Base-by-base conservation (phyloP, 495 filamentous ascomycete genomes). In the Trypethelium eluteriae region DNA sequence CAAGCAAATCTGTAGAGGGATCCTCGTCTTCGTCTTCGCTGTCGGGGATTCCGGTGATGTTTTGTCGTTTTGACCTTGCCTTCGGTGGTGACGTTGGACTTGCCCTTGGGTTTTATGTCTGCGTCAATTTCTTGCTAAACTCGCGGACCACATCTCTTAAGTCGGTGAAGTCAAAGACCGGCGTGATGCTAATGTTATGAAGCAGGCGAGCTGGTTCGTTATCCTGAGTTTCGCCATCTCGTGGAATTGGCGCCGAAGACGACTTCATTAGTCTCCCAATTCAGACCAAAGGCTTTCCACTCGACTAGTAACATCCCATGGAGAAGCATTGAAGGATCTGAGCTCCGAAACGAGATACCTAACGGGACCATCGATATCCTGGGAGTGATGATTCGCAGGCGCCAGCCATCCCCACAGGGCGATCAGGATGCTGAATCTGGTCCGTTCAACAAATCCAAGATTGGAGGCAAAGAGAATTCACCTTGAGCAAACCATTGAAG, bases 141-240 rank as follows among this genome's bases (percentile, higher is more conserved):
- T 84, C 82, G 2, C 50, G 70, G 10, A 85, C 62, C 1, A 82
- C 82, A 70, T 88, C 84, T 76, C 72, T 77, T 25, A 86, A 64
- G 2, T 84, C 84, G 65, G 82, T 78, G 25, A 84, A 67, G 66
- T 88, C 84, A 71, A 86, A 86, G 4, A 86, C 80, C 1, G 80
- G 68, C 59, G 83, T 80, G 50, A 88, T 79, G 16, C 74, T 76
- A 5, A 85, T 76, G 36, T 73, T 72, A 41, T 83, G 81, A 0
- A 88, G 74, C 63, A 79, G 79, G 44, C 64, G 67, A n/a, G 46
- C 53, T 34, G 66, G 71, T 39, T 64, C 18, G 38, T 68, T 66
- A n/a, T 11, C n/a, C 10, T 63, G n/a, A n/a, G 39, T 38, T 63
- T 63, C 62, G 3, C 12, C 9, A 47, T 39, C 11, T 36, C 25